These are phyloP conservation scores for Selenicereus undatus DNA, from an alignment of 148 eudicot species.

Conservation along the genomic window DNA sequence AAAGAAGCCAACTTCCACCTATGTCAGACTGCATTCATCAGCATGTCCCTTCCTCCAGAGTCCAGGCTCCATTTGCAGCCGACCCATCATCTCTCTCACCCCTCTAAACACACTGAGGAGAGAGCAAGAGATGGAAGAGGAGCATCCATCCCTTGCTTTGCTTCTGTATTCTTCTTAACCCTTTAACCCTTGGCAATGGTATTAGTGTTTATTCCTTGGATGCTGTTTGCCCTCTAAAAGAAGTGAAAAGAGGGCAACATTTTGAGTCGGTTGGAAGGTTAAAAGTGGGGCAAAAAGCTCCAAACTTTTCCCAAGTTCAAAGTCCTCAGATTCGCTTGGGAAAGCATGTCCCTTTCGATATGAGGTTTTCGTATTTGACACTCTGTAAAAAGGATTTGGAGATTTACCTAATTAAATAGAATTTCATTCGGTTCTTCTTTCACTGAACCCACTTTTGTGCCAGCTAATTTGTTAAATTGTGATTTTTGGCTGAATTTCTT, in stretches of 20 bases:
- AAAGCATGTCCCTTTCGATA: slow-evolving; percentile 34
- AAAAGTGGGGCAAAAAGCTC: slow-evolving; percentile 7
- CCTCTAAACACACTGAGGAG: neutral
- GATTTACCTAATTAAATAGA: slow-evolving; percentile 20
- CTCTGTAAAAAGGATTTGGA: slow-evolving; percentile 19
- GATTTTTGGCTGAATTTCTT: neutral
- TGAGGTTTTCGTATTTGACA: slow-evolving; percentile 29
- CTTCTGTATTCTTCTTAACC: slow-evolving; percentile 1
- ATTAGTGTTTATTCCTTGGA: neutral
- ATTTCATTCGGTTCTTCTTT: slow-evolving; percentile 19
- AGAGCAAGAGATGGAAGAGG: neutral
- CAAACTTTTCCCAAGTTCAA: slow-evolving; percentile 18
- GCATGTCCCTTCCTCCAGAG: neutral
- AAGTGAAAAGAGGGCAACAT: neutral
- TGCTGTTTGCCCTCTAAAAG: neutral
- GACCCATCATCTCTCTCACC: neutral
- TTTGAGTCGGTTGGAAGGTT: slow-evolving; percentile 19
- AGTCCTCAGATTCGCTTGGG: slow-evolving; percentile 26
- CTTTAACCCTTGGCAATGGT: neutral
- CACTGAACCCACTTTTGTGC: slow-evolving; percentile 16
- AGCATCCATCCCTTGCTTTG: neutral
- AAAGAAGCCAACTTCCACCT: neutral
- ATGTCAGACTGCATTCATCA: neutral
- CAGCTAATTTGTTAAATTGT: neutral
- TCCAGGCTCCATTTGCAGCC: neutral